Conservation (phyloP, 805 yeast species). For the Cyberlindnera subsufficiens region DNA sequence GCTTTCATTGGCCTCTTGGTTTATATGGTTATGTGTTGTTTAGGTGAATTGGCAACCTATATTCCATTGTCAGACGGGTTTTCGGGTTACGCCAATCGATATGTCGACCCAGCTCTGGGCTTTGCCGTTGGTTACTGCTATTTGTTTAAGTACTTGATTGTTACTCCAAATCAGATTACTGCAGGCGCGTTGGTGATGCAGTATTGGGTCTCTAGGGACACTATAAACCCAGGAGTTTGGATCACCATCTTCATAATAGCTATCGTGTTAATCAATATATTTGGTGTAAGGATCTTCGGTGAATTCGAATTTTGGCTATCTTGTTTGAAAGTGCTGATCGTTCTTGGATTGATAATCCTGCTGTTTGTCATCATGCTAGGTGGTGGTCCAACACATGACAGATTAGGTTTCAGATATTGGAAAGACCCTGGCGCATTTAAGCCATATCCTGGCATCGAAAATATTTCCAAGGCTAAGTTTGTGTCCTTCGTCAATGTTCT, state of each 20-base stretch:
- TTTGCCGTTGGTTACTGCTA: constrained; percentile 26
- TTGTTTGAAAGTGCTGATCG: constrained; percentile 47
- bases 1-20: constrained; percentile 67
- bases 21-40: constrained; percentile 58
- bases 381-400: constrained; percentile 71
- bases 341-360: constrained; percentile 28
- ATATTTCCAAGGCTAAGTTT: constrained; percentile 47
- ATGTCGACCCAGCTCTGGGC: constrained; percentile 23
- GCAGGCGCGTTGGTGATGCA: constrained; percentile 46
- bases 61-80: constrained; percentile 63
- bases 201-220: constrained; percentile 42
- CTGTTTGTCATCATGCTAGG: constrained; percentile 65
- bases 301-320: constrained; percentile 51
- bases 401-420: constrained; percentile 72
- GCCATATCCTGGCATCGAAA: constrained; percentile 36
- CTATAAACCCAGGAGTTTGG: constrained; percentile 52
- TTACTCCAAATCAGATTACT: constrained; percentile 39
- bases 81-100: constrained; percentile 55
- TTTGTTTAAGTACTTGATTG: constrained; percentile 22
- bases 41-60: constrained; percentile 66
- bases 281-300: constrained; percentile 52
- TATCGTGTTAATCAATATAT: constrained; percentile 42
- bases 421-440: constrained; percentile 61
- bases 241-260: constrained; percentile 36
- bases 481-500: constrained; percentile 56